Conservation (phyloP, 352 stramenopile genomes). For the Globisporangium cystogenes region DNA sequence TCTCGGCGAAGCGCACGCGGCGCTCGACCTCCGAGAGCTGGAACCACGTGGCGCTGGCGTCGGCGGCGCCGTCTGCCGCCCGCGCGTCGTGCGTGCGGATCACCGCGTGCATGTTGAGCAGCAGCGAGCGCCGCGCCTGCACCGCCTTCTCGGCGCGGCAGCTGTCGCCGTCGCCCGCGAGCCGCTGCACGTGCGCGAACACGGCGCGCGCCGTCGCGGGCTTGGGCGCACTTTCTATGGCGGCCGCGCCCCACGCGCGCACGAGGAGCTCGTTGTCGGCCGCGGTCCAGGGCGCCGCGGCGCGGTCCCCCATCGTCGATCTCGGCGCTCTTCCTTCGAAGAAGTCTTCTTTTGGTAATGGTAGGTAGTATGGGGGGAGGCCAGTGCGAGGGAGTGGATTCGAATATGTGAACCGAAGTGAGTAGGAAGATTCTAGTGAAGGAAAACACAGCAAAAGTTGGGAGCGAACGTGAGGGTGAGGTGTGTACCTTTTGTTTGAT, state of each 20-base stretch:
- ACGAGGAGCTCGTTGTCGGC: not conserved
- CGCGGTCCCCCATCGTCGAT: not conserved
- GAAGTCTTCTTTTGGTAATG: no score
- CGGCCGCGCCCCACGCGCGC: not conserved
- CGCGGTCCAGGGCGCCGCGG: not conserved
- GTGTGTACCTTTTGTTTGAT: no score
- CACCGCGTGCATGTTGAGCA: slow-evolving; percentile 1
- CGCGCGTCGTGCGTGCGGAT: slow-evolving; percentile 1
- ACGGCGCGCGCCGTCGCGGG: not conserved
- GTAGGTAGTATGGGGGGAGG: no score
- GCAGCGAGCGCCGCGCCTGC: not conserved
- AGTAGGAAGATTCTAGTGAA: no score
- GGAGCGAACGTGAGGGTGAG: no score
- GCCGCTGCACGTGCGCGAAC: not conserved
- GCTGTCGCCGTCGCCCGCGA: not conserved
- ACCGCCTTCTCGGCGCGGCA: slow-evolving; percentile 1
- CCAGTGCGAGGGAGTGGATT: no score
- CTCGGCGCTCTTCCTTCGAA: no score
- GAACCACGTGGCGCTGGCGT: slow-evolving; percentile 1
- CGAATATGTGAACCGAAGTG: no score
- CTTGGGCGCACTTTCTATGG: not conserved
- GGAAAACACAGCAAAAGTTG: no score
- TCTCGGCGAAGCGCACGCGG: not conserved
- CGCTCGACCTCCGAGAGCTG: not conserved
- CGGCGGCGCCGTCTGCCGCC: no score